A percentile compares a stretch with the other conserved stretches of the same genome.
Evolutionary conservation across 495 filamentous ascomycete species (phyloP).

Genomic region (Daldinia vernicosa): DNA sequence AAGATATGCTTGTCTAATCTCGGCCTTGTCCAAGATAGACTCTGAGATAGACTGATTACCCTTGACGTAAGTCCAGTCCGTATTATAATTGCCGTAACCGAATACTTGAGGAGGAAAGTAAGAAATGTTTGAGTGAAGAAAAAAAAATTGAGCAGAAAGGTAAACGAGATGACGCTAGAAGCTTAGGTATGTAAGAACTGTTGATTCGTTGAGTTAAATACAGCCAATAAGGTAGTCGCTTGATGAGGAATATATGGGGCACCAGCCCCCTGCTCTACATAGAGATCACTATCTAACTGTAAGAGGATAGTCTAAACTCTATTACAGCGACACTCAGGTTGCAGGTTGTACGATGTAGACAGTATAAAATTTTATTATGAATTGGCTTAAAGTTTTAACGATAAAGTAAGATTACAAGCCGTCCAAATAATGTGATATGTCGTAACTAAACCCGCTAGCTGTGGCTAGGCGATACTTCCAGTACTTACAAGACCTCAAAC

Average conservation of each 20-base stretch:
- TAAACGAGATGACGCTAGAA: constrained; percentile 6
- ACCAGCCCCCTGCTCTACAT: background rate
- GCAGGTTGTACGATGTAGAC: background rate
- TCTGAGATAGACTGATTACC: background rate
- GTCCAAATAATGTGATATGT: no score
- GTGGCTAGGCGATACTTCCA: no score
- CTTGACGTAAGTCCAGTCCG: background rate
- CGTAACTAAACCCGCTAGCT: no score
- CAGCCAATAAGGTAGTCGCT: constrained; percentile 17
- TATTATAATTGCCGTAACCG: background rate
- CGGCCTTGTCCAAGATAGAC: background rate
- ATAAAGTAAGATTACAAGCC: no score
- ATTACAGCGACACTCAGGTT: constrained; percentile 23
- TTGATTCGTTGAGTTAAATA: constrained; percentile 17
- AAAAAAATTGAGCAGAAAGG: constrained; percentile 9
- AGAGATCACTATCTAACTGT: constrained; percentile 18
- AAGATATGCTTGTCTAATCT: background rate
- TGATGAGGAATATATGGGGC: constrained; percentile 17
- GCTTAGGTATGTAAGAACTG: constrained; percentile 1
- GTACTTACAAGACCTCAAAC: no score
- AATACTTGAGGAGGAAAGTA: background rate
- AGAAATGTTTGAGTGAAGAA: constrained; percentile 3
- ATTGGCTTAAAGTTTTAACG: no score
- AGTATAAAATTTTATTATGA: background rate
- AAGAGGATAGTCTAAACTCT: constrained; percentile 37